Conservation (phyloP, 2,329 filamentous ascomycete species). For the Diaporthe sp. region DNA sequence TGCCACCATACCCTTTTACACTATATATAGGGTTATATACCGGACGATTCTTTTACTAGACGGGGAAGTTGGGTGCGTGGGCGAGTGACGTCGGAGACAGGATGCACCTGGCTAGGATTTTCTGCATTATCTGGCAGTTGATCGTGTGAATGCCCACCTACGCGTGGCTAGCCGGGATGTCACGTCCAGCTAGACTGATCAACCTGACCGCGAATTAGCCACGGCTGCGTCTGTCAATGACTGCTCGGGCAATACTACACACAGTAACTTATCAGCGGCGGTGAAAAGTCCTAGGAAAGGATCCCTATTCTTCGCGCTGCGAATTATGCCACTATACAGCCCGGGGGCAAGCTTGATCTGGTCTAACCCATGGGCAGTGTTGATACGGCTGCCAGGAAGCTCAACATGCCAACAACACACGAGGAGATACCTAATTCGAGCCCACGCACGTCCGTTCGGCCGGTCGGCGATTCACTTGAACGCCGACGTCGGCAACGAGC, state of each 20-base stretch:
- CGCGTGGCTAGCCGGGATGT: constrained; percentile 6
- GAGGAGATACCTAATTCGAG: neutral
- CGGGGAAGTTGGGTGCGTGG: neutral
- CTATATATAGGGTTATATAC: neutral
- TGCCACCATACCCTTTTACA: neutral
- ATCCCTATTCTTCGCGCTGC: neutral
- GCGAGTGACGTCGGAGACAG: neutral
- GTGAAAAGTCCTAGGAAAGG: neutral
- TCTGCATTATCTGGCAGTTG: neutral
- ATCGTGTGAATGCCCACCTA: neutral
- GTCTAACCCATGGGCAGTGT: neutral
- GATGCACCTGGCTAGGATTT: neutral
- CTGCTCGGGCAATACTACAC: neutral
- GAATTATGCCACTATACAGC: neutral
- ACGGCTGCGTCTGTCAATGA: neutral
- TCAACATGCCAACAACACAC: neutral
- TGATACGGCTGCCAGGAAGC: neutral
- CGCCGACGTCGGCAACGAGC: neutral
- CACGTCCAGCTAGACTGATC: neutral
- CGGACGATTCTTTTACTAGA: neutral
- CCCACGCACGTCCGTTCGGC: neutral
- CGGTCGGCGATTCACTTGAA: neutral
- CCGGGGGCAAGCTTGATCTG: neutral
- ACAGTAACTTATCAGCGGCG: neutral
- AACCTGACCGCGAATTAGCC: neutral